These are phyloP conservation scores for Acacia confusa DNA, from an alignment of 306 rosid genomes.

Conservation along the genomic window DNA sequence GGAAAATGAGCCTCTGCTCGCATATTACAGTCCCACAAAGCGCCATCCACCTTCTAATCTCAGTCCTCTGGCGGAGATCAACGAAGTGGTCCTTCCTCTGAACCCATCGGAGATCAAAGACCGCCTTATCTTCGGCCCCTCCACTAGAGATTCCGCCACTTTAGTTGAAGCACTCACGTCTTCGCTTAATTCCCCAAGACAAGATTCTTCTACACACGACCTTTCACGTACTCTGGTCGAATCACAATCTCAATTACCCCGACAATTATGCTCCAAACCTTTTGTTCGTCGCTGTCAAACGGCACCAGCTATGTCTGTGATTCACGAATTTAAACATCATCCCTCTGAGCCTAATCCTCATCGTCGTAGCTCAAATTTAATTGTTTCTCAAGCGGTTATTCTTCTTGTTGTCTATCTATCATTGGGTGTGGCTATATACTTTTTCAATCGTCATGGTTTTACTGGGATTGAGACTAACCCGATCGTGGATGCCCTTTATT, in stretches of 20 bases:
- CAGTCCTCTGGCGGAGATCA: constrained; percentile 60
- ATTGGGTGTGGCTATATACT: constrained; percentile 74
- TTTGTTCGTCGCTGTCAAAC: constrained; percentile 88
- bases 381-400: constrained; percentile 63
- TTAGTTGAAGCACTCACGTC: constrained; percentile 67
- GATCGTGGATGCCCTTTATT: constrained; percentile 85
- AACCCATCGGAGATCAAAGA: constrained; percentile 75
- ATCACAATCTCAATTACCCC: constrained; percentile 35
- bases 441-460: constrained; percentile 65
- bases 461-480: constrained; percentile 69
- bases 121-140: constrained; percentile 76
- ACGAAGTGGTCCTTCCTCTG: constrained; percentile 57
- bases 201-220: constrained; percentile 42
- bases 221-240: constrained; percentile 27
- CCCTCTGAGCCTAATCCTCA: constrained; percentile 53
- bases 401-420: constrained; percentile 69
- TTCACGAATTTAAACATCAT: constrained; percentile 45
- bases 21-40: constrained; percentile 58
- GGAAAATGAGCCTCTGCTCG: constrained; percentile 88
- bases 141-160: constrained; percentile 49
- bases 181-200: constrained; percentile 41
- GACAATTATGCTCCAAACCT: constrained; percentile 51
- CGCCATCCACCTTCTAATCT: constrained; percentile 30
- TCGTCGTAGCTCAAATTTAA: constrained; percentile 45
- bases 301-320: constrained; percentile 88